phyloP scores from a whole-genome alignment of 2,329 filamentous ascomycete species.

The Cordyceps javanica region DNA sequence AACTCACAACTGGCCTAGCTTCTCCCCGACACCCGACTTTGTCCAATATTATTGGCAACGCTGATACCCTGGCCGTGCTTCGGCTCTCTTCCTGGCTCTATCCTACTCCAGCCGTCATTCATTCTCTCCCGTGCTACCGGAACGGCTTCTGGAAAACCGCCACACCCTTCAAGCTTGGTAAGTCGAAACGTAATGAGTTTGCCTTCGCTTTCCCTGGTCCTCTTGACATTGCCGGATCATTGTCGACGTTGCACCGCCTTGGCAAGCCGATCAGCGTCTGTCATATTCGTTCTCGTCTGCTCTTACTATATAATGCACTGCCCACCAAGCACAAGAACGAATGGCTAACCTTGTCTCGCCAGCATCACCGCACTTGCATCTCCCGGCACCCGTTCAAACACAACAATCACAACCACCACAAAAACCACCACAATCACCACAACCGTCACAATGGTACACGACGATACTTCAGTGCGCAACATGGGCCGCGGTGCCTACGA shows the following conservation, averaged over 20 bases:
- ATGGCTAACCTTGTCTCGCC: not conserved
- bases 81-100: constrained; percentile 22
- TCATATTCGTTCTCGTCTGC: not conserved
- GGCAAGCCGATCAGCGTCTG: too few species aligned
- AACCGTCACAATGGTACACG: constrained; percentile 30
- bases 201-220: constrained; percentile 7
- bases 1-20: constrained; percentile 21
- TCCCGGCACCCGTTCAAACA: not conserved
- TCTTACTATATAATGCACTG: not conserved
- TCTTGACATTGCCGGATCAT: too few species aligned
- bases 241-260: too few species aligned
- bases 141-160: constrained; percentile 18
- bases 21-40: constrained; percentile 26
- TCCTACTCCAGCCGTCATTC: constrained; percentile 18
- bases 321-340: not conserved
- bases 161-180: constrained; percentile 30
- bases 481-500: constrained; percentile 49
- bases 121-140: constrained; percentile 14
- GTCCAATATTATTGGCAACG: constrained; percentile 30
- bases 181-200: constrained; percentile 16
- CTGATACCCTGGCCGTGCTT: constrained; percentile 27
- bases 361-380: constrained; percentile 3
- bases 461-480: constrained; percentile 31
- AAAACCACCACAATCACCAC: not conserved
- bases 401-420: not conserved